Evolutionary conservation across 1,139 yeast species (phyloP), one percentile per base, ranked within the genome.

Genomic region (Geotrichum fermentans): DNA sequence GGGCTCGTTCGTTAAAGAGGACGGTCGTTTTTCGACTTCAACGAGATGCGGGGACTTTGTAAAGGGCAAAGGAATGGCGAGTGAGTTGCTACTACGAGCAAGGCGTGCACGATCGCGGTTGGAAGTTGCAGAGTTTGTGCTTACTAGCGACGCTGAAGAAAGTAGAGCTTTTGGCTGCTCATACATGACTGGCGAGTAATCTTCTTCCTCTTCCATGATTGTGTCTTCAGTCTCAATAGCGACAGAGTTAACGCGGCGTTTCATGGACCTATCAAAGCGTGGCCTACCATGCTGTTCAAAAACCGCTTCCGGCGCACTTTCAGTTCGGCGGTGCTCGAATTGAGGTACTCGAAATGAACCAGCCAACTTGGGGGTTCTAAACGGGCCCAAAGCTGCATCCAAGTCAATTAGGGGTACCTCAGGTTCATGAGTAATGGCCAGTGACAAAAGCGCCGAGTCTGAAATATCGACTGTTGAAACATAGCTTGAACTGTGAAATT

Each of bases 311-410:
- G 67, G 66, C n/a, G 63, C 60, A 26, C 63, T 59, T 49, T 62
- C 66, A 20, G 62, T 54, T 28, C 62, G 57, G 35, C 66, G 59
- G 49, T 63, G 68, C 18, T 50, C 55, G 33, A 49, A 52, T 40
- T 49, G 53, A 8, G 51, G 26, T 45, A 45, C 47, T 2, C 18
- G 43, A 14, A 17, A 20, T 21, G 28, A 42, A 43, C 51, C 55
- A 17, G 33, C 33, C 21, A 38, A 33, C 17, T 29, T 35, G 17
- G 45, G 42, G 4, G 52, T 55, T 1, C 54, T 47, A 40, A 58
- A 56, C 4, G 62, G 64, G 43, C 58, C 57, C 40, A 64, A 52
- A 1, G 69, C 70, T 22, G 62, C 67, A 48, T 66, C 66, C 6
- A 66, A 56, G 41, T 66, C 69, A 33, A 66, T 66, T 14, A 54